phyloP scores from a whole-genome alignment of 169 alveolate species.

The Plasmodium inui region DNA sequence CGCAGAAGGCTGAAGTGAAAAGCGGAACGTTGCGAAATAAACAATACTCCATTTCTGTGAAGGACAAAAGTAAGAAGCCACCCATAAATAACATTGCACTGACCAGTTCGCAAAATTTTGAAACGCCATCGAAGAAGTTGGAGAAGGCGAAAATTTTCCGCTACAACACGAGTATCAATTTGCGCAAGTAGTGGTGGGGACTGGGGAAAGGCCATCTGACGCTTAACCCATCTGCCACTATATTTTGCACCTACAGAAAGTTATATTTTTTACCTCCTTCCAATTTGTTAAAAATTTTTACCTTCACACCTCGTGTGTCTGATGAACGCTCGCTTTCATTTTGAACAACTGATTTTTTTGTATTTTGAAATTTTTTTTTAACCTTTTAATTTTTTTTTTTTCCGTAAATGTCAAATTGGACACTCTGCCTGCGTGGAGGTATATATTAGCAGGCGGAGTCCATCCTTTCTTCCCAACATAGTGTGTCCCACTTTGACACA shows the following conservation, averaged over 20 bases:
- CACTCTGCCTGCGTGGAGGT: neutral
- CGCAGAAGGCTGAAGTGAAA: neutral
- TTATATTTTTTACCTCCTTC: neutral
- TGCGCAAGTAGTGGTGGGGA: neutral
- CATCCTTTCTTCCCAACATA: neutral
- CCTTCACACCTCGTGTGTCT: neutral
- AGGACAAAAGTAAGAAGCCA: neutral
- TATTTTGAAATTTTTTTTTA: neutral
- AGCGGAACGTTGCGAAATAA: conserved; percentile 7
- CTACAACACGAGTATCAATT: conserved; percentile 7
- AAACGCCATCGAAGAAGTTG: neutral
- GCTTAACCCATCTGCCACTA: neutral
- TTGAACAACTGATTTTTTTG: neutral
- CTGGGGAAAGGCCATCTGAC: neutral
- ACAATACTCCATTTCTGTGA: conserved; percentile 15
- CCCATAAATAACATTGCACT: neutral
- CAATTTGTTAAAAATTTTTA: neutral
- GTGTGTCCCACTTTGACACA: neutral
- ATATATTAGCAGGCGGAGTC: neutral
- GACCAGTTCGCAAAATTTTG: conserved; percentile 8
- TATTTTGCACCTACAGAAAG: neutral
- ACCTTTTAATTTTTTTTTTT: neutral
- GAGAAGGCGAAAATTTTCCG: conserved; percentile 5
- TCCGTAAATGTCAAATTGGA: neutral
- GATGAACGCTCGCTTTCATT: neutral